A percentile compares a stretch with the other conserved stretches of the same genome.
Evolutionary conservation across 1,284 basidiomycete genomes (phyloP).

Genomic region (Tylopilus orsonianus): DNA sequence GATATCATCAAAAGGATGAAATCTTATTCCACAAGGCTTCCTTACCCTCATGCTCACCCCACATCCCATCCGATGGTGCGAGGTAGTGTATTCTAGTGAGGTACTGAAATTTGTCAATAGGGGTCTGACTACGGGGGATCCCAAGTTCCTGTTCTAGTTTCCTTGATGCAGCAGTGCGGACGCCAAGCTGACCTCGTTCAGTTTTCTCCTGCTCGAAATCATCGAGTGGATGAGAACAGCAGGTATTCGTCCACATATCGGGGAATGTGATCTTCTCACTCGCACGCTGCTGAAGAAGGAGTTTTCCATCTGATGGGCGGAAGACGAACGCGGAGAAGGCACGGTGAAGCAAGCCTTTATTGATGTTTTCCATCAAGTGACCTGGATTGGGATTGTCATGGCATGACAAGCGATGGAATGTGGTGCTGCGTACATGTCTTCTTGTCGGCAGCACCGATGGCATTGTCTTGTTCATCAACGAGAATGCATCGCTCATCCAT

Average conservation of each 20-base stretch:
- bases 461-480: conserved; percentile 85
- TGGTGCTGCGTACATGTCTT: conserved; percentile 79
- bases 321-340: conserved; percentile 99
- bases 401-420: background rate
- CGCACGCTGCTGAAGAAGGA: conserved; percentile 95
- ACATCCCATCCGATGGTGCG: conserved; percentile 88
- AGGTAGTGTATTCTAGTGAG: conserved; percentile 97
- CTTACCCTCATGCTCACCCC: conserved; percentile 99
- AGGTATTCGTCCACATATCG: conserved; percentile 99
- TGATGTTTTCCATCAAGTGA: conserved; percentile 98
- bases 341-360: conserved; percentile 92
- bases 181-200: conserved; percentile 81
- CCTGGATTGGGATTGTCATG: conserved; percentile 40
- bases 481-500: conserved; percentile 99
- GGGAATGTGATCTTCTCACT: conserved; percentile 99
- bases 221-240: conserved; percentile 95
- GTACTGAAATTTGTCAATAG: conserved; percentile 89
- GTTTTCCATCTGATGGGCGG: conserved; percentile 88
- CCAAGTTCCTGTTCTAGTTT: conserved; percentile 98
- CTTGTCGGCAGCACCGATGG: conserved; percentile 92
- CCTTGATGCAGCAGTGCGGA: conserved; percentile 85
- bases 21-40: background rate
- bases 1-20: conserved; percentile 3
- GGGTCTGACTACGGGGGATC: conserved; percentile 78
- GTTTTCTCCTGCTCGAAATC: conserved; percentile 85